phyloP scores from a whole-genome alignment of 2,329 filamentous ascomycete genomes.

The Fusarium pseudograminearum region DNA sequence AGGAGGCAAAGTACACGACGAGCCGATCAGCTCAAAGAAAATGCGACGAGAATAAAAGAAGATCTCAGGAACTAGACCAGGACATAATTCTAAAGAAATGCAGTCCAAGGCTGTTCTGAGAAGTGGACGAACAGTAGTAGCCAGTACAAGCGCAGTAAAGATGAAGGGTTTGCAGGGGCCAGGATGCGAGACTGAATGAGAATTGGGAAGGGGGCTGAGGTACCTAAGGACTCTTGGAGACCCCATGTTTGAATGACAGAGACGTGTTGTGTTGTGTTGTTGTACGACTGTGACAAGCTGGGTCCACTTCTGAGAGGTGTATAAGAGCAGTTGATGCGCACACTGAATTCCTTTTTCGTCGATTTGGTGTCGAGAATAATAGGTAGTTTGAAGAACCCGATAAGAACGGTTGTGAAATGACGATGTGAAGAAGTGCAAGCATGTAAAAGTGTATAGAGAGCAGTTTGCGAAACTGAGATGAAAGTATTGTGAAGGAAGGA shows the following conservation, averaged over 20 bases:
- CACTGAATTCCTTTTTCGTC: constrained; percentile 2
- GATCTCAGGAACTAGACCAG: not conserved
- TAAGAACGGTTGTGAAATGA: not conserved
- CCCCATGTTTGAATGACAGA: constrained; percentile 23
- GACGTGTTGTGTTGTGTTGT: constrained; percentile 32
- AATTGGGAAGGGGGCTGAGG: constrained; percentile 16
- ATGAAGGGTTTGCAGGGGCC: constrained; percentile 13
- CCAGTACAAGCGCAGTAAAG: constrained; percentile 17
- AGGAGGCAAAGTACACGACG: not conserved
- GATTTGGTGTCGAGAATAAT: not conserved
- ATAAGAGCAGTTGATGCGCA: not conserved
- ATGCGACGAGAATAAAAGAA: not conserved
- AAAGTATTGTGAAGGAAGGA: constrained; percentile 16
- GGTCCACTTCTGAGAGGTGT: constrained; percentile 23
- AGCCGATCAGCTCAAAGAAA: not conserved
- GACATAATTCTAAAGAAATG: not conserved
- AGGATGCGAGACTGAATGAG: constrained; percentile 20
- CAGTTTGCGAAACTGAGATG: constrained; percentile 12
- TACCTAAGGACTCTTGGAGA: constrained; percentile 32
- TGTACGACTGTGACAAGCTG: constrained; percentile 25
- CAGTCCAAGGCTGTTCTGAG: constrained; percentile 3
- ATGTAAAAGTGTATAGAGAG: not conserved
- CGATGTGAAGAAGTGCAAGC: not conserved
- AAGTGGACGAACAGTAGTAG: constrained; percentile 11
- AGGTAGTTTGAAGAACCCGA: not conserved